These are phyloP conservation scores for Ophiostoma triangulosporum DNA, from an alignment of 2,329 filamentous ascomycete species.

Conservation along the genomic window DNA sequence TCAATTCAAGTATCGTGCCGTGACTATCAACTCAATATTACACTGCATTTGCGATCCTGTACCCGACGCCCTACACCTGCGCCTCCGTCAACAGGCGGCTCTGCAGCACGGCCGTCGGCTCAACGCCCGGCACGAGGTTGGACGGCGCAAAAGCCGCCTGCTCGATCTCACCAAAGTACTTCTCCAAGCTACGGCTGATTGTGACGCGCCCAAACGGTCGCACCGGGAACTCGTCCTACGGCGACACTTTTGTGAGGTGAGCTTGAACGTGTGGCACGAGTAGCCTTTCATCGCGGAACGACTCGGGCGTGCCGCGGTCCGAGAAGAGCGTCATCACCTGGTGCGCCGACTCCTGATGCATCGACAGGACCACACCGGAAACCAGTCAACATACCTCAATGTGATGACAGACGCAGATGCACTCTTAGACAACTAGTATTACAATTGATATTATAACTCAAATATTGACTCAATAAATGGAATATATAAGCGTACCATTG, in stretches of 20 bases:
- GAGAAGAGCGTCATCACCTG: slow-evolving; percentile 53
- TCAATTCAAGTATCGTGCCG: no score
- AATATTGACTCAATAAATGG: no score
- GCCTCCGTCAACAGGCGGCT: slow-evolving; percentile 47
- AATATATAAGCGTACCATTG: no score
- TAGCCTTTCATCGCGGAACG: slow-evolving; percentile 55
- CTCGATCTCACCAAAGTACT: slow-evolving; percentile 59
- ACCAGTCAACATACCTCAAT: no score
- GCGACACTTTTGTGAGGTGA: slow-evolving; percentile 57
- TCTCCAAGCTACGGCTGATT: slow-evolving; percentile 49
- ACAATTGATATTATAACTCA: no score
- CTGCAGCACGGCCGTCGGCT: slow-evolving; percentile 46
- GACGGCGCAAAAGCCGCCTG: slow-evolving; percentile 54
- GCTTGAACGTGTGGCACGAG: slow-evolving; percentile 54
- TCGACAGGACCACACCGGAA: no score
- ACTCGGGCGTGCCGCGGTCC: slow-evolving; percentile 52
- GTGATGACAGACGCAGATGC: no score
- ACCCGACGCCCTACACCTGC: no score
- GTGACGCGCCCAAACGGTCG: slow-evolving; percentile 48
- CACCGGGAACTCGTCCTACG: slow-evolving; percentile 47
- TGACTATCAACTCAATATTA: no score
- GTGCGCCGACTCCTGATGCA: slow-evolving; percentile 49
- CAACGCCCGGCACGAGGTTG: slow-evolving; percentile 50
- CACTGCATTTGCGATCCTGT: no score
- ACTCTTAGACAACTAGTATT: no score